Percentiles rank a stretch among this genome's conserved stretches.
These are phyloP conservation scores for Ophiostoma populinum DNA, from an alignment of 2,329 filamentous ascomycete species.

Conservation along the genomic window DNA sequence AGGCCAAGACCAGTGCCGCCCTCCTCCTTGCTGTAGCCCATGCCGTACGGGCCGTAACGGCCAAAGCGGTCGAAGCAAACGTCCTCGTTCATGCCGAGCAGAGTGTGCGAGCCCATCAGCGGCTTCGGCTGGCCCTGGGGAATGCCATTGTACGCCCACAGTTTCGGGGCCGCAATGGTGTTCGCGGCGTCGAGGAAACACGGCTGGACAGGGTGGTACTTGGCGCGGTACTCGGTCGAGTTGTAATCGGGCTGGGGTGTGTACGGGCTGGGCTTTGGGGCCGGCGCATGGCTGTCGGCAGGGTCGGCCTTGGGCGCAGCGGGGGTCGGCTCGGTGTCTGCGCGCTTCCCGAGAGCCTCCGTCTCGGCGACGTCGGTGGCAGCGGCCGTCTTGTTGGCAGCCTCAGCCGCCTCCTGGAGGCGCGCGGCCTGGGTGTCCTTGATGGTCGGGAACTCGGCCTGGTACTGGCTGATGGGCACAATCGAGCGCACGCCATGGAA, in stretches of 20 bases:
- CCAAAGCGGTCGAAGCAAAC: conserved; percentile 82
- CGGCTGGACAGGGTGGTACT: conserved; percentile 33
- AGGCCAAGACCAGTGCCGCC: conserved; percentile 58
- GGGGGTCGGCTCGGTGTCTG: background rate
- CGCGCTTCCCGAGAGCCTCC: background rate
- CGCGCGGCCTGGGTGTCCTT: conserved; percentile 10
- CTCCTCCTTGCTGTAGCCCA: conserved; percentile 59
- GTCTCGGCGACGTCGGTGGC: background rate
- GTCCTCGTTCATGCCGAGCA: conserved; percentile 58
- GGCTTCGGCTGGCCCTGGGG: conserved; percentile 57
- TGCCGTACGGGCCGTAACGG: conserved; percentile 66
- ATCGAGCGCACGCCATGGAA: conserved; percentile 61
- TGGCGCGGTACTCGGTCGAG: conserved; percentile 34
- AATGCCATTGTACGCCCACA: conserved; percentile 39
- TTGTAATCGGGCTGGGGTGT: conserved; percentile 52
- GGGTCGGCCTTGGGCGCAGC: background rate
- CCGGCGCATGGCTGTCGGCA: conserved; percentile 14
- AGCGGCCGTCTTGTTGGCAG: conserved; percentile 11
- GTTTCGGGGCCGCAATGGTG: conserved; percentile 38
- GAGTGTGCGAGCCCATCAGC: conserved; percentile 56
- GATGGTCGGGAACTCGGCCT: conserved; percentile 53
- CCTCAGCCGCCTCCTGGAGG: conserved; percentile 5
- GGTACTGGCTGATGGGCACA: conserved; percentile 43
- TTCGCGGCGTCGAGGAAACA: conserved; percentile 48
- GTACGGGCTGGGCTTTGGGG: conserved; percentile 34